phyloP scores from a whole-genome alignment of 805 yeast genomes.

The Nakazawaea ambrosiae region DNA sequence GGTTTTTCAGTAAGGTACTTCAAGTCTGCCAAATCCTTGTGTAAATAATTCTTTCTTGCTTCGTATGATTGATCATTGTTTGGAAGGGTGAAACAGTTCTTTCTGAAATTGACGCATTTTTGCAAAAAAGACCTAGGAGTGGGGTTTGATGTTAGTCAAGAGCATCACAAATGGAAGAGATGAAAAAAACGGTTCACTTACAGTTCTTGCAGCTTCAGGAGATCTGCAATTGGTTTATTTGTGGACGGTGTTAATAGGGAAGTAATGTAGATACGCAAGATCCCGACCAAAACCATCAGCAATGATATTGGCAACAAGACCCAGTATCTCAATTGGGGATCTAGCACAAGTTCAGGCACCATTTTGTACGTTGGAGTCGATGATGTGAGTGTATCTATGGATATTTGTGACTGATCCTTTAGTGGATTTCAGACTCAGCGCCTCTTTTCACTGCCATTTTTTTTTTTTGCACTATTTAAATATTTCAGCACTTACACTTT shows the following conservation, averaged over 20 bases:
- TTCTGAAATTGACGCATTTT: slow-evolving; percentile 51
- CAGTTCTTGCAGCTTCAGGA: neutral
- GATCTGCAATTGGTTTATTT: slow-evolving; percentile 12
- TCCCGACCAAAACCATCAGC: slow-evolving; percentile 85
- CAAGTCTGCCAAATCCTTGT: slow-evolving; percentile 42
- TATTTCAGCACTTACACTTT: no score
- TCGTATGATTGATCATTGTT: slow-evolving; percentile 36
- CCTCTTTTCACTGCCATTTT: no score
- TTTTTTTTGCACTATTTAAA: no score
- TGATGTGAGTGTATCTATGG: no score
- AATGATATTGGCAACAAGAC: slow-evolving; percentile 83
- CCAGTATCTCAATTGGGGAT: slow-evolving; percentile 83
- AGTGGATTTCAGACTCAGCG: no score
- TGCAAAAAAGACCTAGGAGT: slow-evolving; percentile 43
- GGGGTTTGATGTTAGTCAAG: no score
- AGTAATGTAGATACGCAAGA: slow-evolving; percentile 67
- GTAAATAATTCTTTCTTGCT: slow-evolving; percentile 40
- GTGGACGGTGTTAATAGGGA: no score
- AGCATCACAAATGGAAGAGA: no score
- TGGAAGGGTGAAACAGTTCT: slow-evolving; percentile 46
- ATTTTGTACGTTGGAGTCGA: no score
- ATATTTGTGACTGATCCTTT: no score
- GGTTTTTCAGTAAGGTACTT: slow-evolving; percentile 46
- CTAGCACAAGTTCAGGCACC: slow-evolving; percentile 56
- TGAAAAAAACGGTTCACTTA: no score